These are phyloP conservation scores for Lactuca saligna DNA, from an alignment of 129 eudicot genomes.

Conservation along the genomic window DNA sequence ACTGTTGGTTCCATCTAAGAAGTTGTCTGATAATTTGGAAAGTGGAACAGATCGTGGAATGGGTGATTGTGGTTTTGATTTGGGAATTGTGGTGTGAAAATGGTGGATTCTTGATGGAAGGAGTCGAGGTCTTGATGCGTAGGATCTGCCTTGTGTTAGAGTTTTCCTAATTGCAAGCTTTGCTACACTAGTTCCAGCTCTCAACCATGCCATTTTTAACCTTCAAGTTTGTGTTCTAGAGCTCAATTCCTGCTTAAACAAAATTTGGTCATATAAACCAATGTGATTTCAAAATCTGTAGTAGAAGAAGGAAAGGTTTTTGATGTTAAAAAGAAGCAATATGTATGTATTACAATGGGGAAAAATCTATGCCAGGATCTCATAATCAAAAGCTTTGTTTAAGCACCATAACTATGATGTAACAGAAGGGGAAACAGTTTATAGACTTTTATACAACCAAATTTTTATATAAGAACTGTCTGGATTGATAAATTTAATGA, in stretches of 20 bases:
- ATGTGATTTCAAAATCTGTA: too few relatives aligned
- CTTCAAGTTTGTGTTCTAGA: neutral
- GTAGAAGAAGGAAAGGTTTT: neutral
- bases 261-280: neutral
- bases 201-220: slow-evolving; percentile 70
- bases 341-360: too few relatives aligned
- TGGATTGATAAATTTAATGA: neutral
- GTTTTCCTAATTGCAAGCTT: slow-evolving; percentile 65
- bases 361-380: neutral
- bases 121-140: slow-evolving; percentile 42
- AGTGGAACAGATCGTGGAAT: slow-evolving; percentile 91
- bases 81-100: slow-evolving; percentile 57
- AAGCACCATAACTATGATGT: neutral
- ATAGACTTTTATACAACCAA: neutral
- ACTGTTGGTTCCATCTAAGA: slow-evolving; percentile 95
- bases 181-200: slow-evolving; percentile 76
- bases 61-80: slow-evolving; percentile 66
- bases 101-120: slow-evolving; percentile 37
- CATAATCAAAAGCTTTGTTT: neutral
- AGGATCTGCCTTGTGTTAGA: slow-evolving; percentile 46
- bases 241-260: slow-evolving; percentile 4
- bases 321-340: too few relatives aligned
- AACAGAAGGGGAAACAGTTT: neutral
- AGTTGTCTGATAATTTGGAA: slow-evolving; percentile 79
- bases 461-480: neutral